Evolutionary conservation across 306 rosid genomes (phyloP).

Genomic region (Citrullus mucosospermus): DNA sequence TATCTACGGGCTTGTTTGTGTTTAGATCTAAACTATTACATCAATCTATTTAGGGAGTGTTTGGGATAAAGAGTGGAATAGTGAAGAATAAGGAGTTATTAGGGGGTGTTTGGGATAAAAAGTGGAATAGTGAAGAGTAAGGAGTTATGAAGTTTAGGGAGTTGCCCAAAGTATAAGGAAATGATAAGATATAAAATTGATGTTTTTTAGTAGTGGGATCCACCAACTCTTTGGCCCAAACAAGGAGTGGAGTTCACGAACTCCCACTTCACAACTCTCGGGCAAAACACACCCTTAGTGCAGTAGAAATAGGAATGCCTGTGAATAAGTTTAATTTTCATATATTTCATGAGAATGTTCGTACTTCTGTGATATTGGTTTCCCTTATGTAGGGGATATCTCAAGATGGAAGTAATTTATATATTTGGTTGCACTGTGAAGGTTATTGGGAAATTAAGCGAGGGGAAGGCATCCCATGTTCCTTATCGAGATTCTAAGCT

Average conservation of each 20-base stretch:
- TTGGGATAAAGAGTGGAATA: too few relatives aligned
- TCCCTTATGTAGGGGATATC: conserved; percentile 4
- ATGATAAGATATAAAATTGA: too few relatives aligned
- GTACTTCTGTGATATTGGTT: conserved; percentile 1
- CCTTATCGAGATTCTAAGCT: conserved; percentile 99
- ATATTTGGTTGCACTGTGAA: conserved; percentile 41
- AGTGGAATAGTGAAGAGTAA: too few relatives aligned
- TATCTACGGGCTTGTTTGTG: background rate
- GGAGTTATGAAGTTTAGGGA: too few relatives aligned
- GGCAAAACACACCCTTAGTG: too few relatives aligned
- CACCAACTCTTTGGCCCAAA: too few relatives aligned
- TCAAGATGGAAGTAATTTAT: conserved; percentile 5
- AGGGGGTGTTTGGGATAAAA: too few relatives aligned
- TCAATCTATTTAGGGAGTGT: background rate
- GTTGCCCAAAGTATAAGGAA: too few relatives aligned
- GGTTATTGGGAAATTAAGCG: conserved; percentile 97
- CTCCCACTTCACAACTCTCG: too few relatives aligned
- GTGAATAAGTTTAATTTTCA: background rate
- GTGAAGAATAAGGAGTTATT: too few relatives aligned
- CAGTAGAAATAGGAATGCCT: background rate
- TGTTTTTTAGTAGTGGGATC: too few relatives aligned
- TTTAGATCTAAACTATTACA: background rate
- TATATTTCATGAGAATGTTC: background rate
- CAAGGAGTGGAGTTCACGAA: too few relatives aligned
- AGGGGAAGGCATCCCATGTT: conserved; percentile 98